A percentile compares a stretch with the other conserved stretches of the same genome.
Evolutionary conservation across 2,329 filamentous ascomycete species (phyloP).

Genomic region (Fusarium chlamydosporum): DNA sequence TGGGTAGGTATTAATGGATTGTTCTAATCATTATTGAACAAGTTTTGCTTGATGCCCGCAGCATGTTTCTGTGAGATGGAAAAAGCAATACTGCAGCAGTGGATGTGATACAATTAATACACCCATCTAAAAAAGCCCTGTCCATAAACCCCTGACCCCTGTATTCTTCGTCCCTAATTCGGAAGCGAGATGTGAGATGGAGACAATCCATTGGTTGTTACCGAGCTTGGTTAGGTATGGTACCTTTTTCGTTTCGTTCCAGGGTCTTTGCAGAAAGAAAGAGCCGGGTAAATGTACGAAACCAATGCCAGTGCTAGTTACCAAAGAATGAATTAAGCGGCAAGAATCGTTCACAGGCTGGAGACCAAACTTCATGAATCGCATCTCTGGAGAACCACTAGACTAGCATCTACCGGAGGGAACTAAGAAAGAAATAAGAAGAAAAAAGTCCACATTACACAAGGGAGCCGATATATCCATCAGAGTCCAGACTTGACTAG

Average conservation of each 20-base stretch:
- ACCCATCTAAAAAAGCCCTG: conserved; percentile 11
- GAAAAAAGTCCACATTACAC: background rate
- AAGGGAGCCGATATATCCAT: conserved; percentile 14
- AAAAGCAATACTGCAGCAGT: background rate
- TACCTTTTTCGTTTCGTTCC: background rate
- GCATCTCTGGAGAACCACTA: background rate
- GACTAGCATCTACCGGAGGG: background rate
- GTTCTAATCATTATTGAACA: background rate
- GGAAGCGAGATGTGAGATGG: conserved; percentile 25
- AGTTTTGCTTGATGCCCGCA: background rate
- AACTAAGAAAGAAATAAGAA: background rate
- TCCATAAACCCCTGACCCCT: conserved; percentile 19
- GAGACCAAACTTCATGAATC: background rate
- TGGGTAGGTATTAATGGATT: too few relatives aligned
- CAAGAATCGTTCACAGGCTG: background rate
- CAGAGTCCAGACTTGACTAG: conserved; percentile 28
- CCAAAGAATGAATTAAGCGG: background rate
- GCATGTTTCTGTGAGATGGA: background rate
- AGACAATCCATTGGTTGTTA: conserved; percentile 31
- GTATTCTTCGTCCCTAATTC: conserved; percentile 23
- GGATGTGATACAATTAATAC: conserved; percentile 7
- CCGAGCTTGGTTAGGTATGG: conserved; percentile 19
- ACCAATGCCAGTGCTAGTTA: background rate
- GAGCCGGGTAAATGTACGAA: conserved; percentile 1
- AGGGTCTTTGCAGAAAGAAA: conserved; percentile 9